phyloP scores from a whole-genome alignment of 805 yeast genomes.

The Hanseniaspora thailandica region DNA sequence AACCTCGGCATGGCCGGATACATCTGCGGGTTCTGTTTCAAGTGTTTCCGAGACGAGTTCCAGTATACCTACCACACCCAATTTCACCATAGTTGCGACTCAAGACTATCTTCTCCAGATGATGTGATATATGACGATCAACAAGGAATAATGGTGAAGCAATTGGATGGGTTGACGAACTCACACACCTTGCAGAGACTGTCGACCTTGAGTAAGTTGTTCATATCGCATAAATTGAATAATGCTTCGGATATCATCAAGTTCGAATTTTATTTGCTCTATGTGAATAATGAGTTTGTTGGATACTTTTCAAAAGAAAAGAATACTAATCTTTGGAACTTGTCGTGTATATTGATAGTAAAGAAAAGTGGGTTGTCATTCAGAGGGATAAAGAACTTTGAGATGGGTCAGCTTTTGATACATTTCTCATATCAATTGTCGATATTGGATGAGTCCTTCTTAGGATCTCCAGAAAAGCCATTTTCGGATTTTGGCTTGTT shows the following conservation, averaged over 20 bases:
- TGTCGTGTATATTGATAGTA: constrained; percentile 74
- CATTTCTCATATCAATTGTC: constrained; percentile 79
- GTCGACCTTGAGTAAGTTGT: constrained; percentile 79
- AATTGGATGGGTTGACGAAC: constrained; percentile 81
- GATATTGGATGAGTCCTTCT: constrained; percentile 51
- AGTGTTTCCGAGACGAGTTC: not conserved
- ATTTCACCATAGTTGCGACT: constrained; percentile 54
- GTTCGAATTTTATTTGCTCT: constrained; percentile 63
- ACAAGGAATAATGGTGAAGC: constrained; percentile 58
- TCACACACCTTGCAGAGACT: constrained; percentile 77
- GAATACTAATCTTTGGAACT: constrained; percentile 57
- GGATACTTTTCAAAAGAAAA: constrained; percentile 90
- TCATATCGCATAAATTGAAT: constrained; percentile 79
- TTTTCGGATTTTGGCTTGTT: constrained; percentile 72
- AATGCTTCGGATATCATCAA: constrained; percentile 5
- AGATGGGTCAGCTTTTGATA: constrained; percentile 79
- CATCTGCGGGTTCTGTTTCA: constrained; percentile 5
- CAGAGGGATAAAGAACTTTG: constrained; percentile 77
- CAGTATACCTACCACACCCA: constrained; percentile 58
- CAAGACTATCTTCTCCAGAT: constrained; percentile 76
- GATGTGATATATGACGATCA: constrained; percentile 43
- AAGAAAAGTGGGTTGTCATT: constrained; percentile 23
- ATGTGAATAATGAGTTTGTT: constrained; percentile 64
- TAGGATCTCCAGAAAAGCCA: constrained; percentile 94
- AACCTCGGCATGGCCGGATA: not conserved